Base-by-base conservation (phyloP, 2,329 filamentous ascomycete genomes). In the Reticulascus tulasneorum region DNA sequence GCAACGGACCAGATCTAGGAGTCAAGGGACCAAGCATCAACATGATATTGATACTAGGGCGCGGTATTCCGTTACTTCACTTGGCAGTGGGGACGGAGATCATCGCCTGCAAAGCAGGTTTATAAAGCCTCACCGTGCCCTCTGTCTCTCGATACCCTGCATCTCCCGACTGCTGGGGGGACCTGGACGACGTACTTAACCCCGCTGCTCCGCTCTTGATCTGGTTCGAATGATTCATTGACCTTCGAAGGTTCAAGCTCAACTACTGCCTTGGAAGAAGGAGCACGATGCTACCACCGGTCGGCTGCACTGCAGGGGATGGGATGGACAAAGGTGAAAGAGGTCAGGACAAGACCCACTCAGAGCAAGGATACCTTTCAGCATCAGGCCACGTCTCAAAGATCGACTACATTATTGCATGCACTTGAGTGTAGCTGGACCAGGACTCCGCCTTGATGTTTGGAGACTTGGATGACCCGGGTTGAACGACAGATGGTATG, bases 101-200 rank as follows among this genome's bases (percentile, higher is more conserved):
- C n/a, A n/a, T n/a, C n/a, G n/a, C n/a, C n/a, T n/a, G n/a, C n/a
- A n/a, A n/a, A n/a, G n/a, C n/a, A n/a, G 13, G 6, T 19, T 16
- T 11, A 18, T 13, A n/a, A 16, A 9, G 4, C 24, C 23, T 7
- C 13, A n/a, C 19, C 15, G 18, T 21, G 12, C 7, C 5, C 11
- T 29, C 24, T 15, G 15, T 22, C n/a, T 12, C 19, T 4, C n/a
- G n/a, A 18, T 28, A 33, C 24, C 40, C 40, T 42, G 40, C 40
- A 42, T 40, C 24, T 21, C 18, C 15, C 19, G n/a, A 24, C 16
- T 12, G 10, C 11, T 15, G 15, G 11, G 23, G 16, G 23, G 11
- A 40, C 16, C 15, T 22, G 9, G 18, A 37, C 24, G 29, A 21
- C 23, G 26, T 15, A 22, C 9, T 20, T 29, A 9, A 23, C 18